These are phyloP conservation scores for Paraleonurus japonicus DNA, from an alignment of 257 asterid genomes.

Conservation along the genomic window DNA sequence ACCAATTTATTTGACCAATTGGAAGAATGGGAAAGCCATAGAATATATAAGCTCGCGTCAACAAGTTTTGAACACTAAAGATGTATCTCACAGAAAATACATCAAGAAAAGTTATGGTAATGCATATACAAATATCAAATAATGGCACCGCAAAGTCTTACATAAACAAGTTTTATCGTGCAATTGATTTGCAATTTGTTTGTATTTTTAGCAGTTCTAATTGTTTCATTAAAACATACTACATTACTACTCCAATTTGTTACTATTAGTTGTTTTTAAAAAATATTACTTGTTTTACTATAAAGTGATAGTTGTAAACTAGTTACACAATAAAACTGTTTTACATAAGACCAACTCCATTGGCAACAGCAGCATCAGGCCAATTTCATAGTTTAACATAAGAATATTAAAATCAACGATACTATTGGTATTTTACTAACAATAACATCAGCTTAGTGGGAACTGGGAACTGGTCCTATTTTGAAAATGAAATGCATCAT, in stretches of 20 bases:
- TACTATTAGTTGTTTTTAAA: no score
- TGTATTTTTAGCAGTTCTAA: no score
- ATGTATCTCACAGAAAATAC: background rate
- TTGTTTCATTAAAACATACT: no score
- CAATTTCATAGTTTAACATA: background rate
- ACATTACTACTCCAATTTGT: no score
- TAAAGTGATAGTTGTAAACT: no score
- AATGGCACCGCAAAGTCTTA: background rate
- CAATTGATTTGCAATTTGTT: no score
- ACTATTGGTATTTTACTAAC: background rate
- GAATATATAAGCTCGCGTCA: background rate
- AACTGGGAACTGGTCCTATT: background rate
- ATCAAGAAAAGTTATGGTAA: conserved; percentile 2
- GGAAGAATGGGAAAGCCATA: background rate
- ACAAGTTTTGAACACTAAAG: background rate
- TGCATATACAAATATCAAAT: background rate
- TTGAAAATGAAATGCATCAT: background rate
- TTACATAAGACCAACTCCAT: no score
- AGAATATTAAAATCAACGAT: background rate
- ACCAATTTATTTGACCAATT: background rate
- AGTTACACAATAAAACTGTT: no score
- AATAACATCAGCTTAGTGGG: background rate
- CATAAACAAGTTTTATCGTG: no score
- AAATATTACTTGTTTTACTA: no score
- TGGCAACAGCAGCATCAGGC: background rate